phyloP scores from a whole-genome alignment of 179 eudicot species.

The Silene coronaria region DNA sequence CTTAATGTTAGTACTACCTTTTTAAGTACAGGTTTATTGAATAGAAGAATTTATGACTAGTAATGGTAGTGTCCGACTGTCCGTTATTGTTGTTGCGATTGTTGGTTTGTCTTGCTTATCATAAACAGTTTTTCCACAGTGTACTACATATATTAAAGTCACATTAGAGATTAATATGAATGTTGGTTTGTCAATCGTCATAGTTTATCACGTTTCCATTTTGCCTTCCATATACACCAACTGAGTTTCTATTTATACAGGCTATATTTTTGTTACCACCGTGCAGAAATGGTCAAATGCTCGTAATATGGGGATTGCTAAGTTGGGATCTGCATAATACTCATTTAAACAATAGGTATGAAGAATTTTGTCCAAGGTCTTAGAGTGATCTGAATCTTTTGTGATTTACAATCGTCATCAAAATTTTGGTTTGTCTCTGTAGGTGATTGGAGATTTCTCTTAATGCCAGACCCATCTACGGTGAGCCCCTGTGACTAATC shows the following conservation, averaged over 20 bases:
- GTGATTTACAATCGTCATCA: no score
- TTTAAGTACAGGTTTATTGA: conserved; percentile 10
- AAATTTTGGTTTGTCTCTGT: background rate
- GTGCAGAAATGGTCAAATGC: conserved; percentile 1
- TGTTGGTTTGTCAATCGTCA: background rate
- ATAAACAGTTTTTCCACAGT: background rate
- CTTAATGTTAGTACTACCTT: background rate
- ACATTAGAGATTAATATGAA: background rate
- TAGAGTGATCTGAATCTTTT: background rate
- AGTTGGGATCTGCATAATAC: background rate
- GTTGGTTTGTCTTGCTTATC: conserved; percentile 11
- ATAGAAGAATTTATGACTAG: conserved; percentile 1
- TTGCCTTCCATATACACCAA: background rate
- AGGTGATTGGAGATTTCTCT: background rate
- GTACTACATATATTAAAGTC: background rate
- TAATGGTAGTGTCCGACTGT: background rate
- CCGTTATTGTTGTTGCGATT: background rate
- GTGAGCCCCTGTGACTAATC: background rate
- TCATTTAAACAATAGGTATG: background rate
- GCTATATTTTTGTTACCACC: background rate
- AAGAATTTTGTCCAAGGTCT: background rate
- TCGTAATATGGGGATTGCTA: background rate
- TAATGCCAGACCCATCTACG: background rate
- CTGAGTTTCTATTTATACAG: background rate
- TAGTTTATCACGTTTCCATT: background rate